Conservation (phyloP, 1,284 basidiomycete genomes). For the Volvariella surrecta region DNA sequence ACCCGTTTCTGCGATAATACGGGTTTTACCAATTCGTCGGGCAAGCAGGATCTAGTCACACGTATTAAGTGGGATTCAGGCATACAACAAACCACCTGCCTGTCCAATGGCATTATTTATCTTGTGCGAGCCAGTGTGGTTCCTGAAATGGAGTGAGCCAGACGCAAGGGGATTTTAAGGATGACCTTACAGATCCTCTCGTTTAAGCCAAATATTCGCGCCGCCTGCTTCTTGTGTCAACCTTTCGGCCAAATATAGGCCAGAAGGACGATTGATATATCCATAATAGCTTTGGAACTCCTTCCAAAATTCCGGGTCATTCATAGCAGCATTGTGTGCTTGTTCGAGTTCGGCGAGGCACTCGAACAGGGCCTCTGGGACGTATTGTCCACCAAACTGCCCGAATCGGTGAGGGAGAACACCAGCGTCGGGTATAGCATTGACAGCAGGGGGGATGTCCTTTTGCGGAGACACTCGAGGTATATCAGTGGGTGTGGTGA, state of each 20-base stretch:
- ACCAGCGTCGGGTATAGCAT: conserved; percentile 26
- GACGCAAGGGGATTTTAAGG: conserved; percentile 2
- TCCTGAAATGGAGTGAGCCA: conserved; percentile 33
- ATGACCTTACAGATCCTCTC: conserved; percentile 79
- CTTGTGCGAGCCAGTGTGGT: conserved; percentile 96
- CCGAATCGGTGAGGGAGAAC: conserved; percentile 84
- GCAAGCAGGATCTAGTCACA: conserved; percentile 78
- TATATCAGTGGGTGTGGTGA: not conserved
- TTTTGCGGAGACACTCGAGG: not conserved
- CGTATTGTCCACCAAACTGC: conserved; percentile 94
- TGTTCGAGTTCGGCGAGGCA: conserved; percentile 88
- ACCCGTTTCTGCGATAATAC: conserved; percentile 98
- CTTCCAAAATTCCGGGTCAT: conserved; percentile 88
- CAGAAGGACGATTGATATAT: conserved; percentile 81
- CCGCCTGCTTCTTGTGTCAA: conserved; percentile 75
- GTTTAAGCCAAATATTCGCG: conserved; percentile 96
- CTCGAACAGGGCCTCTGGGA: conserved; percentile 91
- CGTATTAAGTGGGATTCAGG: too few relatives aligned
- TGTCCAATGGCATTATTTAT: conserved; percentile 96
- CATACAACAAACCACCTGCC: too few relatives aligned
- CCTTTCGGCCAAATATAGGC: conserved; percentile 69
- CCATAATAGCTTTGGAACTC: conserved; percentile 87
- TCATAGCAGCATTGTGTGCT: conserved; percentile 81
- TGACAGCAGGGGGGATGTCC: conserved; percentile 15
- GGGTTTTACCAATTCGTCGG: conserved; percentile 85